Evolutionary conservation across 805 yeast species (phyloP), one percentile per base, ranked within the genome.

Genomic region (Candida mattraensis): DNA sequence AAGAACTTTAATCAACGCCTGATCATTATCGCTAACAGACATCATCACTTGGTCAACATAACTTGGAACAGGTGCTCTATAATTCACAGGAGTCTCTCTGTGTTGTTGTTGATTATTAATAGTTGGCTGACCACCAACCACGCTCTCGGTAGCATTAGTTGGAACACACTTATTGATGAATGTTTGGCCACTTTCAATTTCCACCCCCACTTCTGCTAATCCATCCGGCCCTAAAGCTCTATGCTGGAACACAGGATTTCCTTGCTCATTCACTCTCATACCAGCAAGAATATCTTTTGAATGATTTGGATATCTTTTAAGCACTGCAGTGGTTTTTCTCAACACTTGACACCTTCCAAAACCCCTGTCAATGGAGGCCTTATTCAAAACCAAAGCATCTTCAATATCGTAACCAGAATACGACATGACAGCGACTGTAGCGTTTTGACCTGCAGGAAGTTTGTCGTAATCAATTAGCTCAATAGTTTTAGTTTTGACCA

Each of bases 331-430:
- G 44, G 88, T 87, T 64, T 93, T 93, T 55, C 94, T 75, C 44
- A 95, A 74, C 3, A 88, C 95, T 65, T 93, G 99, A 68, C 99
- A 93, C 51, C 99, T 80, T 26, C 99, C 99, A 60, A 87, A 93
- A 1, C 99, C 99, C 58, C 99, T 76, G 57, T 93, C 99, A 37
- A 93, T 73, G 0, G 96, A 87, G 0, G 98, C 71, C 61, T 91
- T 93, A 64, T 93, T 93, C 51, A 93, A 67, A 14, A 93, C 97
- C 57, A 93, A 72, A 5, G 99, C 99, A 80, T 93, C 99, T 67
- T 93, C 98, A 60, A 93, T 93, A 85, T 93, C 99, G 60, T 93
- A 93, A 46, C 99, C 99, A 0, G 98, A 91, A 56, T 93, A 93
- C 6, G 96, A 87, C 99, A 93, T 93, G 24, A 93, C 99, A 2